These are phyloP conservation scores for Sherardia arvensis DNA, from an alignment of 257 asterid genomes.

Conservation along the genomic window DNA sequence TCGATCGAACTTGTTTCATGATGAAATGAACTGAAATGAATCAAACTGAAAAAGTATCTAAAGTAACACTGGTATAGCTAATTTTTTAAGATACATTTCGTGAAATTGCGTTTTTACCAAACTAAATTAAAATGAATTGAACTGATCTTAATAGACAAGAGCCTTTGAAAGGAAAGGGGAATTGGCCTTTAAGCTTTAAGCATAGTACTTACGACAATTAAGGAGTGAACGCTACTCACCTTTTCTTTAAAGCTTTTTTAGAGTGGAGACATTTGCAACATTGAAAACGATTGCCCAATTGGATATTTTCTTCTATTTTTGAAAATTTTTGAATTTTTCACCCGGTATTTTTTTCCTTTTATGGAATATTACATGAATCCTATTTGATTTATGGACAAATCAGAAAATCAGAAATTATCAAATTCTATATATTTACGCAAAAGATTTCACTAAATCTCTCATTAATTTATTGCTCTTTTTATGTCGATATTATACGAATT, in stretches of 20 bases:
- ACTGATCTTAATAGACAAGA: too few relatives aligned
- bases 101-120: too few relatives aligned
- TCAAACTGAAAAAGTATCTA: too few relatives aligned
- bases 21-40: too few relatives aligned
- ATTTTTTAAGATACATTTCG: too few relatives aligned
- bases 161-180: slow-evolving; percentile 8
- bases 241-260: not conserved
- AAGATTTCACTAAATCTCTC: too few relatives aligned
- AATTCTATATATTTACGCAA: too few relatives aligned
- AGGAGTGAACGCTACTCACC: not conserved
- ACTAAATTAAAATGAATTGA: too few relatives aligned
- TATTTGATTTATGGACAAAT: not conserved
- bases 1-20: too few relatives aligned
- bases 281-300: not conserved
- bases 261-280: slow-evolving; percentile 8
- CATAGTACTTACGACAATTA: not conserved
- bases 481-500: not conserved
- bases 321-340: not conserved
- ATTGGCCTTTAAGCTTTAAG: slow-evolving; percentile 2
- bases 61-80: too few relatives aligned
- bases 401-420: too few relatives aligned
- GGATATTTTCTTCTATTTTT: not conserved
- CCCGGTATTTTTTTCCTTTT: not conserved
- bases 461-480: too few relatives aligned
- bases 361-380: not conserved